Evolutionary conservation across 2,329 filamentous ascomycete species (phyloP).

Genomic region (Harringtonia aguacate): DNA sequence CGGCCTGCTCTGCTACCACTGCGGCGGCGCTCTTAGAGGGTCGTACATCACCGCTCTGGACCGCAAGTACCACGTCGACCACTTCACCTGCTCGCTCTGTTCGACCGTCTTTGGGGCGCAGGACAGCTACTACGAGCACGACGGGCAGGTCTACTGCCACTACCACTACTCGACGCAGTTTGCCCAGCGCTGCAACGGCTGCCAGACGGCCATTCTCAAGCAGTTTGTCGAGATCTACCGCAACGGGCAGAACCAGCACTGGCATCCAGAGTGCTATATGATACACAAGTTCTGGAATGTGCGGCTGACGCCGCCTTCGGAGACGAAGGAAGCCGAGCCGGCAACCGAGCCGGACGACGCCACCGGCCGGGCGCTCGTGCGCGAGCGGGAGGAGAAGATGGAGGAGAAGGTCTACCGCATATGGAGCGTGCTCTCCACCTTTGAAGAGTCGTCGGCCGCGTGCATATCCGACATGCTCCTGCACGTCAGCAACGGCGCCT

Average conservation of each 20-base stretch:
- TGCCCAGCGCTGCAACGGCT: conserved; percentile 91
- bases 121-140: conserved; percentile 98
- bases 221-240: conserved; percentile 98
- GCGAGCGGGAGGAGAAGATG: conserved; percentile 82
- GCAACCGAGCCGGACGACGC: conserved; percentile 31
- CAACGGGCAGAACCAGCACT: conserved; percentile 96
- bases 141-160: conserved; percentile 92
- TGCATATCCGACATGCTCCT: conserved; percentile 99
- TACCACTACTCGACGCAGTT: conserved; percentile 98
- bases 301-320: conserved; percentile 56
- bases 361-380: conserved; percentile 63
- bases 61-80: conserved; percentile 97
- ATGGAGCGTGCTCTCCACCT: conserved; percentile 94
- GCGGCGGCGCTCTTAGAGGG: conserved; percentile 82
- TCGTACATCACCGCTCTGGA: conserved; percentile 98
- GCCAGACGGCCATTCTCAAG: conserved; percentile 93
- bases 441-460: conserved; percentile 93
- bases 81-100: conserved; percentile 96
- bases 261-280: conserved; percentile 99
- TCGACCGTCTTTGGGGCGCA: conserved; percentile 96
- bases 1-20: conserved; percentile 83
- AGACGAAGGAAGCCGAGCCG: conserved; percentile 23
- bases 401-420: conserved; percentile 97
- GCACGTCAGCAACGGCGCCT: conserved; percentile 95
- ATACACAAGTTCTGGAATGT: conserved; percentile 99